These are phyloP conservation scores for Ceratocystis variospora DNA, from an alignment of 2,329 filamentous ascomycete genomes.

Conservation along the genomic window DNA sequence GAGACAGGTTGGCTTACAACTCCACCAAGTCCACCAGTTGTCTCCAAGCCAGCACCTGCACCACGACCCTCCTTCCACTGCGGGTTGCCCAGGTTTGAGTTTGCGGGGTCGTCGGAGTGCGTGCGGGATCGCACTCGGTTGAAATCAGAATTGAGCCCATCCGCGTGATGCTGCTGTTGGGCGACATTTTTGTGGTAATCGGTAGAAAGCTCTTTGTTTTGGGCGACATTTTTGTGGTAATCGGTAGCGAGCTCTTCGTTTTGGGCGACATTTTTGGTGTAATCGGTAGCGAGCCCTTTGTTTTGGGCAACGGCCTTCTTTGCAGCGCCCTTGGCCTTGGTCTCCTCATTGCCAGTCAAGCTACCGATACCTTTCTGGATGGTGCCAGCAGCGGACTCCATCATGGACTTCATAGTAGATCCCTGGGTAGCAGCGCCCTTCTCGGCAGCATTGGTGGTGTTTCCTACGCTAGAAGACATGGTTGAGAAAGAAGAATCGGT, in stretches of 20 bases:
- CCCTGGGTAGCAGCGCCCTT: conserved; percentile 24
- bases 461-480: conserved; percentile 18
- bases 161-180: conserved; percentile 72
- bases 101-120: not conserved
- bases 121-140: no score
- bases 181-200: conserved; percentile 35
- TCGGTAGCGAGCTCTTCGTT: no score
- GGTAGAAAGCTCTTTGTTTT: conserved; percentile 35
- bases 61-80: conserved; percentile 1
- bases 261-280: conserved; percentile 27
- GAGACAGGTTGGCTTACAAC: no score
- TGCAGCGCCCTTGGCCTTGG: conserved; percentile 50
- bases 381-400: conserved; percentile 58
- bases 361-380: conserved; percentile 59
- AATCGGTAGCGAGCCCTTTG: conserved; percentile 42
- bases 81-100: not conserved
- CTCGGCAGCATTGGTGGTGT: conserved; percentile 20
- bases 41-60: not conserved
- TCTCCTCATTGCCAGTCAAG: conserved; percentile 56
- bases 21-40: not conserved
- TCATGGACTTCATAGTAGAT: conserved; percentile 66
- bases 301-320: conserved; percentile 41
- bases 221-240: conserved; percentile 25
- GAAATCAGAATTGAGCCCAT: conserved; percentile 51
- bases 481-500: not conserved